phyloP scores from a whole-genome alignment of 2,329 filamentous ascomycete species.

The Teratosphaeria pseudoeucalypti region DNA sequence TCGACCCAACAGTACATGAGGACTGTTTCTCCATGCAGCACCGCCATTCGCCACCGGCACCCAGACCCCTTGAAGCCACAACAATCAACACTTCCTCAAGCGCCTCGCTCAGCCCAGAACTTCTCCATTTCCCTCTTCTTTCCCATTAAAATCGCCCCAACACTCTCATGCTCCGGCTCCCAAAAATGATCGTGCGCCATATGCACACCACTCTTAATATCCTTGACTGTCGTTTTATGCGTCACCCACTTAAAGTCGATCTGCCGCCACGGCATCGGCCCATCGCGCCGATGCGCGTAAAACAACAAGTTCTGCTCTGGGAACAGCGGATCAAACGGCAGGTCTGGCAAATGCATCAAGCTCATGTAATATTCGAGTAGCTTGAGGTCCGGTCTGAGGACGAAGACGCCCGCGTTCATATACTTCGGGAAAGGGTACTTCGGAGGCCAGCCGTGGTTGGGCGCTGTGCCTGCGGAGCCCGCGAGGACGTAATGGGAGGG shows the following conservation, averaged over 20 bases:
- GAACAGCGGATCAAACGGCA: conserved; percentile 25
- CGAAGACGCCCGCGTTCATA: conserved; percentile 30
- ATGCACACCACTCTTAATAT: conserved; percentile 26
- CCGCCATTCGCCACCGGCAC: too few relatives aligned
- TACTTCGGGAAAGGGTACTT: conserved; percentile 14
- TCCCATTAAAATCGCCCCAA: conserved; percentile 22
- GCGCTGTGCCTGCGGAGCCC: not conserved
- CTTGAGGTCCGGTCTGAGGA: conserved; percentile 22
- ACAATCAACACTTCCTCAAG: conserved; percentile 11
- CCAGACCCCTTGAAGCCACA: not conserved
- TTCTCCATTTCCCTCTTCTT: conserved; percentile 28
- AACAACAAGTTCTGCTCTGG: conserved; percentile 30
- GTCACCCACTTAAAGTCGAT: conserved; percentile 30
- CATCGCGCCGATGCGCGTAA: conserved; percentile 24
- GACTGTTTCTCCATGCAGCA: too few relatives aligned
- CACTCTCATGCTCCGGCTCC: conserved; percentile 13
- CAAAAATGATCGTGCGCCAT: conserved; percentile 34
- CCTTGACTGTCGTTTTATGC: conserved; percentile 26
- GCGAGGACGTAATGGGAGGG: not conserved
- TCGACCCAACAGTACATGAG: too few relatives aligned
- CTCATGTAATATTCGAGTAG: conserved; percentile 25
- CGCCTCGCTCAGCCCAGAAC: conserved; percentile 21
- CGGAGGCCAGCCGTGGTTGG: not conserved
- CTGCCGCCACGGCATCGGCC: conserved; percentile 34
- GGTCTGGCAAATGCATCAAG: conserved; percentile 16